A percentile compares a stretch with the other conserved stretches of the same genome.
Evolutionary conservation across 1,139 yeast genomes (phyloP).

Genomic region (Lodderomyces theae): DNA sequence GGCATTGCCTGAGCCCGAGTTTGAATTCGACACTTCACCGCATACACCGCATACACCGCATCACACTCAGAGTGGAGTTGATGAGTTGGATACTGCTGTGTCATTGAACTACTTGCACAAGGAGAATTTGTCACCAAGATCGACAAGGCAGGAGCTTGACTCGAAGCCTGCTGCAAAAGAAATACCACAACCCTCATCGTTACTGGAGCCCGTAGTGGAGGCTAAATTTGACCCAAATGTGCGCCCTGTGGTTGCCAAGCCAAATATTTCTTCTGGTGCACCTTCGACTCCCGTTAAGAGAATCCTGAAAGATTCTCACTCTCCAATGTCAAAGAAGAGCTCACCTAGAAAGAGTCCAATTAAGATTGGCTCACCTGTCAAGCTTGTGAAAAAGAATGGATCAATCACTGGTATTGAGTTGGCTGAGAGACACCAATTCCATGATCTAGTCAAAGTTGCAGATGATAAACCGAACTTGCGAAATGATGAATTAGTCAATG

Average conservation of each 20-base stretch:
- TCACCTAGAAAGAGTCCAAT: constrained; percentile 28
- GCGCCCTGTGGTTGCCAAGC: neutral
- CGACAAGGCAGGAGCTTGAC: neutral
- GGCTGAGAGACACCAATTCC: constrained; percentile 1
- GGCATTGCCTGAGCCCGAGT: constrained; percentile 37
- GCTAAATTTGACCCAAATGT: neutral
- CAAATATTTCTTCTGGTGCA: neutral
- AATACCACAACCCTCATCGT: neutral
- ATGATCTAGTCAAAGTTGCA: neutral
- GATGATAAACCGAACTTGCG: constrained; percentile 15
- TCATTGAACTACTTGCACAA: neutral
- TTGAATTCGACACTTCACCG: constrained; percentile 29
- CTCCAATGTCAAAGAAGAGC: neutral
- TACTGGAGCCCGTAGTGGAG: neutral
- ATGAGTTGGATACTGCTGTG: constrained; percentile 2
- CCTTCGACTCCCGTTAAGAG: neutral
- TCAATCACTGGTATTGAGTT: constrained; percentile 25
- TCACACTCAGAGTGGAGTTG: neutral
- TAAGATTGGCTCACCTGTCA: constrained; percentile 42
- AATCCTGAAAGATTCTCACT: neutral
- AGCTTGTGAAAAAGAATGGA: constrained; percentile 31
- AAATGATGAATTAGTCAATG: constrained; percentile 22
- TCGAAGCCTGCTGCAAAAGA: neutral
- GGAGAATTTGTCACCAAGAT: constrained; percentile 2
- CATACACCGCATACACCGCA: constrained; percentile 5